Evolutionary conservation across 805 yeast species (phyloP).

Genomic region (Candida yuanshanica): DNA sequence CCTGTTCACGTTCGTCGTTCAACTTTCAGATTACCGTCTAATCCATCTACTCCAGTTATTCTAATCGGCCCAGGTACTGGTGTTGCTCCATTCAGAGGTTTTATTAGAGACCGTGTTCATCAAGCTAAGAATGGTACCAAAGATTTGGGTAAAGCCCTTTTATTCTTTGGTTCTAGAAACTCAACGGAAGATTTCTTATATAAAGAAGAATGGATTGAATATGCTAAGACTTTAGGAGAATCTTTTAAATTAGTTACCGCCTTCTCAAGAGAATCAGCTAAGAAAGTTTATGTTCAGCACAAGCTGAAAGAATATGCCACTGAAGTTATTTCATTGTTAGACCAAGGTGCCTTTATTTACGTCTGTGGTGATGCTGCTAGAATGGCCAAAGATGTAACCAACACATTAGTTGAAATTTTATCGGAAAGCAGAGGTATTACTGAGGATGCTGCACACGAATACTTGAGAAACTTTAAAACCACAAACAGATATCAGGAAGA

Average conservation of each 20-base stretch:
- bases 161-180: conserved; percentile 86
- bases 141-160: conserved; percentile 63
- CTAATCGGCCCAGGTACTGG: conserved; percentile 99
- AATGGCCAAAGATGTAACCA: conserved; percentile 93
- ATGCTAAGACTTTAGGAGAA: conserved; percentile 48
- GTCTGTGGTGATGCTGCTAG: conserved; percentile 96
- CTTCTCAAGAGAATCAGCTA: conserved; percentile 69
- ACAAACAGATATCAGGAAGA: conserved; percentile 94
- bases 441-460: conserved; percentile 65
- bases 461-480: conserved; percentile 71
- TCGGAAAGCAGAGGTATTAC: conserved; percentile 56
- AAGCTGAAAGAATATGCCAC: conserved; percentile 48
- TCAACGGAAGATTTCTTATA: conserved; percentile 78
- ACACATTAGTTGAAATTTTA: conserved; percentile 58
- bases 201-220: conserved; percentile 83
- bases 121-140: conserved; percentile 40
- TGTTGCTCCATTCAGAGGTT: conserved; percentile 97
- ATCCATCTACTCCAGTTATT: conserved; percentile 76
- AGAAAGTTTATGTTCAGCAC: conserved; percentile 81
- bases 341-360: conserved; percentile 81
- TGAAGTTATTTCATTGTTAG: conserved; percentile 37
- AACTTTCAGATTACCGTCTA: conserved; percentile 86
- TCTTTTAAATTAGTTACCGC: conserved; percentile 74
- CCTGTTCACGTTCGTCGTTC: conserved; percentile 95
- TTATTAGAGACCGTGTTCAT: conserved; percentile 78